These are phyloP conservation scores for Colletotrichum trifolii DNA, from an alignment of 2,329 filamentous ascomycete species.

Conservation along the genomic window DNA sequence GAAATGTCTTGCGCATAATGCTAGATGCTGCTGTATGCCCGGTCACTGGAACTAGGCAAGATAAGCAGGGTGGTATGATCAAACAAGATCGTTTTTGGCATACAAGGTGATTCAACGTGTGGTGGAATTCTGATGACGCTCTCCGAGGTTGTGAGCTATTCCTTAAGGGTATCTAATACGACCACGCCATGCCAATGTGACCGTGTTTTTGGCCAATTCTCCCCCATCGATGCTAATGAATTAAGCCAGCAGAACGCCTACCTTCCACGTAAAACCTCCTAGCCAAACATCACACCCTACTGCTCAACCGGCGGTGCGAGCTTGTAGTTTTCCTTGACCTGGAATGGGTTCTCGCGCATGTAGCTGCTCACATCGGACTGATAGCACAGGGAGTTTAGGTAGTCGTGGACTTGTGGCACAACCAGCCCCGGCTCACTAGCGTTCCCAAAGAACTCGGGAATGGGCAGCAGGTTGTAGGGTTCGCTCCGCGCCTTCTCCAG, in stretches of 20 bases:
- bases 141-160: background rate
- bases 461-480: slow-evolving; percentile 82
- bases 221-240: too few relatives aligned
- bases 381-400: slow-evolving; percentile 64
- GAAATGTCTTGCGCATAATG: slow-evolving; percentile 36
- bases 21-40: slow-evolving; percentile 31
- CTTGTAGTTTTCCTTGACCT: slow-evolving; percentile 44
- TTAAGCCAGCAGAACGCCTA: background rate
- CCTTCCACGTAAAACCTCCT: too few relatives aligned
- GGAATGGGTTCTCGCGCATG: slow-evolving; percentile 64
- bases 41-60: slow-evolving; percentile 31
- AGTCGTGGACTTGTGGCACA: slow-evolving; percentile 70
- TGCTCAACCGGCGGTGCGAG: slow-evolving; percentile 15
- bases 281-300: background rate
- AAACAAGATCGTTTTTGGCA: slow-evolving; percentile 7
- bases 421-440: slow-evolving; percentile 54
- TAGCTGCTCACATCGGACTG: slow-evolving; percentile 72
- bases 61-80: slow-evolving; percentile 34
- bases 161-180: background rate
- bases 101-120: background rate
- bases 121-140: background rate
- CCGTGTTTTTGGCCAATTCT: background rate
- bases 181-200: background rate
- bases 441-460: slow-evolving; percentile 79
- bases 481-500: slow-evolving; percentile 82